phyloP scores from a whole-genome alignment of 257 asterid species.

The Ophiorrhiza pumila region DNA sequence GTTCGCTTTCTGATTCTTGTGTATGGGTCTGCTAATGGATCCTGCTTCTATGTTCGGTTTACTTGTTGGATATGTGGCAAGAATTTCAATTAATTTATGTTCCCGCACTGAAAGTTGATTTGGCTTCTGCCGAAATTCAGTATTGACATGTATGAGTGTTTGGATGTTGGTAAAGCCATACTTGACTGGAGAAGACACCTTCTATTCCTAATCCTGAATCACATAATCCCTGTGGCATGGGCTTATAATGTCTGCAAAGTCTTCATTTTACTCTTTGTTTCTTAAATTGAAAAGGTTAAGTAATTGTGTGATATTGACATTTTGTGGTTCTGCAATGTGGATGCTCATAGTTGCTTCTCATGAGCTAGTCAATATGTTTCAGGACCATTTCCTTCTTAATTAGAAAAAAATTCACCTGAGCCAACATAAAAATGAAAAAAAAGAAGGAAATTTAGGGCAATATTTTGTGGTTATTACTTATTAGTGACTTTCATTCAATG shows the following conservation, averaged over 20 bases:
- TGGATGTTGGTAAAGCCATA: neutral
- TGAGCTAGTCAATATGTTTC: neutral
- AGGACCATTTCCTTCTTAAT: neutral
- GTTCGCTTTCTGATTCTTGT: constrained; percentile 1
- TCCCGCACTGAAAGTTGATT: neutral
- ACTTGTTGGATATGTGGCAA: neutral
- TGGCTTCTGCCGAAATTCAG: neutral
- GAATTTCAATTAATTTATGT: neutral
- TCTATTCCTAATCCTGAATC: neutral
- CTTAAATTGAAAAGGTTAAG: neutral
- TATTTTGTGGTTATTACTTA: neutral
- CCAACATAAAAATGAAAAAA: neutral
- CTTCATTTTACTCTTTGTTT: neutral
- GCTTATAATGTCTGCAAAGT: neutral
- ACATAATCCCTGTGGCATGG: neutral
- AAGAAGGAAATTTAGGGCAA: neutral
- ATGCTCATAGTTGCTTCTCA: neutral
- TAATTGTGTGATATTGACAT: neutral
- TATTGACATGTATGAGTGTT: neutral
- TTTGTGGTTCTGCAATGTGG: neutral
- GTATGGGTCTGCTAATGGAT: neutral
- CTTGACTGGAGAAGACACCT: neutral
- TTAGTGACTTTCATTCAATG: neutral
- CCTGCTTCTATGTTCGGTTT: constrained; percentile 6
- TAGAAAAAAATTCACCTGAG: neutral